phyloP scores from a whole-genome alignment of 179 eudicot species.

The Silene noctiflora region DNA sequence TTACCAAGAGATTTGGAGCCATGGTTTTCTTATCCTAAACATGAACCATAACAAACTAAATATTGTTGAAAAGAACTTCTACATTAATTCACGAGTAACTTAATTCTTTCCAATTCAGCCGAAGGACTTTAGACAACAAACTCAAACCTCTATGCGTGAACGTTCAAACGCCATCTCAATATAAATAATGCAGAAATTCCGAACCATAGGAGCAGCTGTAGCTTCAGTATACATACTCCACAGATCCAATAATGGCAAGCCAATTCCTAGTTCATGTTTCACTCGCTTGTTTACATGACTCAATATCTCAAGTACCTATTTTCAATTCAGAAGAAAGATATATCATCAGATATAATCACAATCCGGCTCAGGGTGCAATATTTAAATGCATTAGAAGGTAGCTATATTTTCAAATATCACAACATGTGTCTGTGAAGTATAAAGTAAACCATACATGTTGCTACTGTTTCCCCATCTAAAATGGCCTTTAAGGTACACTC shows the following conservation, averaged over 20 bases:
- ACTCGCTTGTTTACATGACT: constrained; percentile 96
- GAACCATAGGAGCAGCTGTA: constrained; percentile 66
- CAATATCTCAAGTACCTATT: constrained; percentile 77
- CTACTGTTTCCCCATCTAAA: background rate
- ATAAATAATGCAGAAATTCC: constrained; percentile 87
- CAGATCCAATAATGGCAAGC: constrained; percentile 69
- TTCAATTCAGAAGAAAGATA: constrained; percentile 1
- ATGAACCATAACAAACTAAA: constrained; percentile 7
- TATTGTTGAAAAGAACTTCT: background rate
- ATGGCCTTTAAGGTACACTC: background rate
- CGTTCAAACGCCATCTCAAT: constrained; percentile 96
- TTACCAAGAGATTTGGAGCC: constrained; percentile 60
- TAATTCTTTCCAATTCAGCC: background rate
- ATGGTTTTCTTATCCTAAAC: constrained; percentile 68
- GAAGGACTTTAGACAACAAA: background rate
- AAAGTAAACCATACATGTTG: background rate
- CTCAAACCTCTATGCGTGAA: constrained; percentile 49
- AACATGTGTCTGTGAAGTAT: background rate
- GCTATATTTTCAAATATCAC: background rate
- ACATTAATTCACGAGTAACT: background rate
- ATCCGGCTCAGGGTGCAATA: background rate
- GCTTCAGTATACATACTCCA: constrained; percentile 73
- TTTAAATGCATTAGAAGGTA: background rate
- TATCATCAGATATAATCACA: background rate
- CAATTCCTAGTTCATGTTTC: constrained; percentile 73